Evolutionary conservation across 148 eudicot genomes (phyloP), one percentile per base, ranked within the genome.

Genomic region (Diospyros lotus): DNA sequence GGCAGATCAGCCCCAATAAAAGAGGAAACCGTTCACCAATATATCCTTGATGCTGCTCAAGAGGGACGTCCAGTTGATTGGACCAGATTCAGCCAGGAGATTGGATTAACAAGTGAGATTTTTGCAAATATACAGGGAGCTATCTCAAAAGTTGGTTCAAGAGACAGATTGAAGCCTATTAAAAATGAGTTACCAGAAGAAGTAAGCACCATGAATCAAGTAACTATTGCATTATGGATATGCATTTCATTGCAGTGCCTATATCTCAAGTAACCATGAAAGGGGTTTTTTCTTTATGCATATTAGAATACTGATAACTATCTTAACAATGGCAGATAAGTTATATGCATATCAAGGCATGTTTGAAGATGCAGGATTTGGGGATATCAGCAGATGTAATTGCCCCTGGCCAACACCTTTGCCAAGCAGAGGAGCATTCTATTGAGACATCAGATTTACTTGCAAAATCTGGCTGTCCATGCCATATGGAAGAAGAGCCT

Each of bases 1-100:
- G 85, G 89, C 77, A 87, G 97, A 90, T 74, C 93, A 78, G 94
- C 91, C 75, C 86, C 97, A 12, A 85, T 92, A 65, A 86, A 92
- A 80, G 97, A 87, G 81, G 82, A 79, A 75, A 92, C 97, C 52
- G 89, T 89, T 46, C 61, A 80, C 3, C 78, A 77, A 68, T 92
- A 90, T 82, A 75, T 92, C 42, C 77, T 92, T 46, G 97, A 92
- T 79, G 97, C 97, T 64, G 90, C 82, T 46, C 83, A 75, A 77
- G 92, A 92, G 65, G 97, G 97, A 44, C 88, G 81, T 45, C 58
- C 64, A 13, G 61, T 89, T 74, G 89, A 92, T 63, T 92, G 97
- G 97, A 69, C 79, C 71, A 85, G 97, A 83, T 80, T 89, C 50
- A 85, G 83, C 79, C 78, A 80, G 56, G 90, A 88, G 83, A 82